Evolutionary conservation across 441 rosid species (phyloP).

Genomic region (Jatropha multifida): DNA sequence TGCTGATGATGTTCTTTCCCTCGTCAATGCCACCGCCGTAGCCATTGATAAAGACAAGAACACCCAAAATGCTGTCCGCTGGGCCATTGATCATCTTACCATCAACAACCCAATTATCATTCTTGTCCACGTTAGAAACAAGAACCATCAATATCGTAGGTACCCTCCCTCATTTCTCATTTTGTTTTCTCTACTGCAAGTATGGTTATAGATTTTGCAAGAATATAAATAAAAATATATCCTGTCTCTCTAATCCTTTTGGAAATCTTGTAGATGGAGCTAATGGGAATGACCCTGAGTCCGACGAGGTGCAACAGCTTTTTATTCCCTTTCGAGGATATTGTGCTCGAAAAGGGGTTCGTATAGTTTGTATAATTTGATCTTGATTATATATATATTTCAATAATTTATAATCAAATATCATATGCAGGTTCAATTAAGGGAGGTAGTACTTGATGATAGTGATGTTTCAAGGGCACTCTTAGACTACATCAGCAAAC

Average conservation of each 20-base stretch:
- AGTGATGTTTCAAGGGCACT: constrained; percentile 60
- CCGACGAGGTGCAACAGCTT: constrained; percentile 42
- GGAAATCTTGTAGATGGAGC: constrained; percentile 25
- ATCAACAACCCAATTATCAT: constrained; percentile 38
- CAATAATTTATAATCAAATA: not conserved
- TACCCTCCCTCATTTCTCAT: constrained; percentile 41
- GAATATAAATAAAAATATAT: too few species aligned
- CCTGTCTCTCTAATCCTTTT: not conserved
- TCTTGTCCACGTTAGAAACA: constrained; percentile 63
- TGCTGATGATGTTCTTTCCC: constrained; percentile 26
- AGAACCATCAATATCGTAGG: constrained; percentile 55
- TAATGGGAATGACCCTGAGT: constrained; percentile 29
- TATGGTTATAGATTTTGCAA: too few species aligned
- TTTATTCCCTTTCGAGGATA: constrained; percentile 55
- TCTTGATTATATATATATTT: not conserved
- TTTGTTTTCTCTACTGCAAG: not conserved
- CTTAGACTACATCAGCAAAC: constrained; percentile 53
- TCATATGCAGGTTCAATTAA: constrained; percentile 45
- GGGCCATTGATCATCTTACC: constrained; percentile 75
- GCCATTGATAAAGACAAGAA: constrained; percentile 82
- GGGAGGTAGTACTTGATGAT: constrained; percentile 66
- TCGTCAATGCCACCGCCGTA: constrained; percentile 49
- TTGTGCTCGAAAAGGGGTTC: constrained; percentile 67
- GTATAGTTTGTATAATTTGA: not conserved
- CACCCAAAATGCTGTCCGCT: constrained; percentile 77